Evolutionary conservation across 2,329 filamentous ascomycete species (phyloP).

Genomic region (Phialophora verrucosa): DNA sequence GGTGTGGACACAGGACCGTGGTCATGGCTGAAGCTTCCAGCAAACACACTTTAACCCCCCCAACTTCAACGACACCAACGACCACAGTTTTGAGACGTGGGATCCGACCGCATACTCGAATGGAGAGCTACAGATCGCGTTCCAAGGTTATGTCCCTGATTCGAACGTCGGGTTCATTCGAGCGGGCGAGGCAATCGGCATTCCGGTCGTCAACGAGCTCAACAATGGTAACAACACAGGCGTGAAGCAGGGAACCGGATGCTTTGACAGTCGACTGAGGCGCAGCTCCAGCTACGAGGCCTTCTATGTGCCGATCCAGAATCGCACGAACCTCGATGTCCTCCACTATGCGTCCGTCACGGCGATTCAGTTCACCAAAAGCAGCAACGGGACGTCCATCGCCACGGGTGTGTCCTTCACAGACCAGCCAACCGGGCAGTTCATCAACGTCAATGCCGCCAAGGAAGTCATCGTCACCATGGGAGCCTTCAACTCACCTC

Average conservation of each 20-base stretch:
- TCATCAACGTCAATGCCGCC: slow-evolving; percentile 36
- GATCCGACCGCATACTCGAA: slow-evolving; percentile 36
- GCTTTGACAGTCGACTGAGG: slow-evolving; percentile 39
- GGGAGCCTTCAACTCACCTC: slow-evolving; percentile 48
- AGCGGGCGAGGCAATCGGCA: slow-evolving; percentile 41
- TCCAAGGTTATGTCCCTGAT: slow-evolving; percentile 40
- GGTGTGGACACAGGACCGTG: not conserved
- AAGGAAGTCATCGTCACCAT: slow-evolving; percentile 47
- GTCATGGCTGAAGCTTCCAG: slow-evolving; percentile 3
- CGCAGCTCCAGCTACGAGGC: slow-evolving; percentile 44
- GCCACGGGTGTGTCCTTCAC: slow-evolving; percentile 24
- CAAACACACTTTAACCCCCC: slow-evolving; percentile 43
- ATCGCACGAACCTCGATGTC: slow-evolving; percentile 42
- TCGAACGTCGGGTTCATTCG: slow-evolving; percentile 42
- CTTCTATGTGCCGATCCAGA: slow-evolving; percentile 42
- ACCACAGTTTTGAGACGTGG: slow-evolving; percentile 42
- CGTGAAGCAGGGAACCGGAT: slow-evolving; percentile 42
- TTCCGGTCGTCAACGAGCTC: slow-evolving; percentile 45
- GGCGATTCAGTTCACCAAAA: slow-evolving; percentile 36
- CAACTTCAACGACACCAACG: slow-evolving; percentile 38
- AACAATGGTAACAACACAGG: slow-evolving; percentile 43
- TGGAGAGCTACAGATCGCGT: slow-evolving; percentile 40
- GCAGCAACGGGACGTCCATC: slow-evolving; percentile 15
- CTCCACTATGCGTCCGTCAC: slow-evolving; percentile 42
- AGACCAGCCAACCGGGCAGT: slow-evolving; percentile 27